These are phyloP conservation scores for Diaporthe longicolla DNA, from an alignment of 2,329 filamentous ascomycete genomes.

Conservation along the genomic window DNA sequence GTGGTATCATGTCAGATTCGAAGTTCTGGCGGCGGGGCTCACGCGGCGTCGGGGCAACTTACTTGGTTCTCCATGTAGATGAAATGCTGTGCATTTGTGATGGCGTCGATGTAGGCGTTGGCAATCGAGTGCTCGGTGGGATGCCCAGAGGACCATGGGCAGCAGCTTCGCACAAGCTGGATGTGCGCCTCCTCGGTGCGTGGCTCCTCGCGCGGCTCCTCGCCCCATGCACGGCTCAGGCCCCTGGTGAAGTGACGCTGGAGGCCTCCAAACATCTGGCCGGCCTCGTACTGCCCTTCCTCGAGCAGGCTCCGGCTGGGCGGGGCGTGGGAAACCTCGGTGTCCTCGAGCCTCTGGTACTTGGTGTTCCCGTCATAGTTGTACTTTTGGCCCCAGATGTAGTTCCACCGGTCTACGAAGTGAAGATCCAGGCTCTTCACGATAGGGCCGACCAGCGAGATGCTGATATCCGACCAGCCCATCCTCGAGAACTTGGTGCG, in stretches of 20 bases:
- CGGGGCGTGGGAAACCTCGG: conserved; percentile 45
- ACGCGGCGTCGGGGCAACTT: conserved; percentile 22
- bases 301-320: conserved; percentile 44
- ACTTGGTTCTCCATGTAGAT: conserved; percentile 85
- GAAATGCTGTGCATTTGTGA: conserved; percentile 78
- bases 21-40: too few species aligned
- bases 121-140: conserved; percentile 81
- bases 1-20: conserved; percentile 34
- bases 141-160: conserved; percentile 67
- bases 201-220: conserved; percentile 44
- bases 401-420: conserved; percentile 92
- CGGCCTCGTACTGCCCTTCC: conserved; percentile 44
- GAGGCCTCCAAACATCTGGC: conserved; percentile 49
- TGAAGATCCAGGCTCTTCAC: conserved; percentile 82
- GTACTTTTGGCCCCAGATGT: conserved; percentile 89
- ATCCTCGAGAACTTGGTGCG: conserved; percentile 85
- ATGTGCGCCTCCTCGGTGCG: conserved; percentile 54
- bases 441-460: conserved; percentile 82
- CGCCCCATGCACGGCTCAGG: conserved; percentile 56
- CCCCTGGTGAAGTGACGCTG: conserved; percentile 52
- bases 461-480: conserved; percentile 91
- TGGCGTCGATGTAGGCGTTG: conserved; percentile 84
- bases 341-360: conserved; percentile 56
- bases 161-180: conserved; percentile 62
- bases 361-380: conserved; percentile 63